These are phyloP conservation scores for Daldinia sp. DNA, from an alignment of 2,329 filamentous ascomycete genomes.

Conservation along the genomic window DNA sequence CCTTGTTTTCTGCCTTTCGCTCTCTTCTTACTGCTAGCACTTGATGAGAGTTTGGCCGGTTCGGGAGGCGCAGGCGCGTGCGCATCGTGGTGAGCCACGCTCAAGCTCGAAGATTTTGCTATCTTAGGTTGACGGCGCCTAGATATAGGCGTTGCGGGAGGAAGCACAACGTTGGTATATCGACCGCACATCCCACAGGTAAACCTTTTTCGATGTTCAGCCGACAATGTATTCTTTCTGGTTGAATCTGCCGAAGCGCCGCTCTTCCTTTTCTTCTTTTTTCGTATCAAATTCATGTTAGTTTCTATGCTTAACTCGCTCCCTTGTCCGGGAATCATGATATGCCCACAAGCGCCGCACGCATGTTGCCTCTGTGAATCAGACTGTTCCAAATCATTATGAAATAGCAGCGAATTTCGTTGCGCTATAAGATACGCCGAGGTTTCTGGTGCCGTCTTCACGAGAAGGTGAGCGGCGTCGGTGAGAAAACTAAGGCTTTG, in stretches of 20 bases:
- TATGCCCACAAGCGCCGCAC: conserved; percentile 68
- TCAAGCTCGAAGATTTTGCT: conserved; percentile 33
- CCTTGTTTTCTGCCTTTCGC: conserved; percentile 71
- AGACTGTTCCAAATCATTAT: conserved; percentile 54
- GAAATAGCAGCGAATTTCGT: conserved; percentile 58
- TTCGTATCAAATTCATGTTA: conserved; percentile 57
- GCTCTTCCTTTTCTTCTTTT: conserved; percentile 40
- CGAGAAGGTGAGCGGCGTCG: conserved; percentile 67
- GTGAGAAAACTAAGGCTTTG: conserved; percentile 56
- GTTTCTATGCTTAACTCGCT: conserved; percentile 52
- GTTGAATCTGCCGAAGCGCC: conserved; percentile 32
- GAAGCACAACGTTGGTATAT: conserved; percentile 53
- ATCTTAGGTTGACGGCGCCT: conserved; percentile 42
- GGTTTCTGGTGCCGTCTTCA: conserved; percentile 60
- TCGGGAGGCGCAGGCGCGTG: conserved; percentile 38
- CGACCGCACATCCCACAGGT: conserved; percentile 57
- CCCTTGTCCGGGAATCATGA: conserved; percentile 63
- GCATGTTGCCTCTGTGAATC: conserved; percentile 62
- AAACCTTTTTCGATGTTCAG: conserved; percentile 49
- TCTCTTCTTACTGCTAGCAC: conserved; percentile 70
- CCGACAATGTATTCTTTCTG: conserved; percentile 26
- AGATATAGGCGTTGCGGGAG: conserved; percentile 47
- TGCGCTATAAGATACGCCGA: conserved; percentile 68
- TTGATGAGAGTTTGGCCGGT: conserved; percentile 51
- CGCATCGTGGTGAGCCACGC: conserved; percentile 1